Conservation (phyloP, 345 rosid genomes). For the Lepidium sativum region DNA sequence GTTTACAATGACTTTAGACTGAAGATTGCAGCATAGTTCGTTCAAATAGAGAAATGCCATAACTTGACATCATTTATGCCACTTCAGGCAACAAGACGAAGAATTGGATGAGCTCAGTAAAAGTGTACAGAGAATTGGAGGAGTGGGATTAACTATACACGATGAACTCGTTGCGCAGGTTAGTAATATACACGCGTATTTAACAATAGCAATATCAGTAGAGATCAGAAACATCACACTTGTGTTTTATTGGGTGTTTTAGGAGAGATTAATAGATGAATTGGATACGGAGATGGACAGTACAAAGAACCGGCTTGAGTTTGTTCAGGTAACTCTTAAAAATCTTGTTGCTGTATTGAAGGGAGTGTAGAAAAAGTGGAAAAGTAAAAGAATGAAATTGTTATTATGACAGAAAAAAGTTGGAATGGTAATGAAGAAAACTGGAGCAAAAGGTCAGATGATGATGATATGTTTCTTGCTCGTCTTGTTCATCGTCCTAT, state of each 20-base stretch:
- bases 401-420: constrained; percentile 71
- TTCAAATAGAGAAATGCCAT: background rate
- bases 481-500: constrained; percentile 71
- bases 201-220: background rate
- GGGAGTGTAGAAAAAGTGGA: background rate
- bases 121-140: constrained; percentile 87
- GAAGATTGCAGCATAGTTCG: background rate
- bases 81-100: constrained; percentile 82
- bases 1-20: background rate
- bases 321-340: constrained; percentile 63
- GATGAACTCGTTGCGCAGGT: constrained; percentile 96
- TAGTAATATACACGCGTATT: background rate
- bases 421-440: constrained; percentile 97
- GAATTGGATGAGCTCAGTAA: constrained; percentile 93
- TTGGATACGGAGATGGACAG: constrained; percentile 84
- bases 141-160: constrained; percentile 92
- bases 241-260: constrained; percentile 20
- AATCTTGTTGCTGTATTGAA: background rate
- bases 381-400: background rate
- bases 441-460: constrained; percentile 81
- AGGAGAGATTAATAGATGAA: constrained; percentile 85
- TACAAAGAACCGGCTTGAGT: constrained; percentile 85
- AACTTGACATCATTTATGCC: background rate
- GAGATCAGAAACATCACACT: constrained; percentile 9
- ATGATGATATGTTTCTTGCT: constrained; percentile 89